Percentiles rank a stretch among this genome's conserved stretches.
These are phyloP conservation scores for Solanum chilense DNA, from an alignment of 257 asterid species.

Conservation along the genomic window DNA sequence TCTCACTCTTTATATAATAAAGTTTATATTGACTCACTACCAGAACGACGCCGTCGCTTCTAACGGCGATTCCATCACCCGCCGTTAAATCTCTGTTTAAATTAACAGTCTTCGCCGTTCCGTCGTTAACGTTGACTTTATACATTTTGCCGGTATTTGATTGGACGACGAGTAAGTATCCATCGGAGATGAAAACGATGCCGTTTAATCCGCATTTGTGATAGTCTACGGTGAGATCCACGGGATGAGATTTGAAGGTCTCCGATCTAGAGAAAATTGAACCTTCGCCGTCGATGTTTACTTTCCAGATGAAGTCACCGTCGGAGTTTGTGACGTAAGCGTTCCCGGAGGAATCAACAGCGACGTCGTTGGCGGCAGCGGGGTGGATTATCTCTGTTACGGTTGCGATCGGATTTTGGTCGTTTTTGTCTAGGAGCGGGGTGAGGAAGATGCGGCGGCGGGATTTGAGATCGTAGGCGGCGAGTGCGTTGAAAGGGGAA, in stretches of 20 bases:
- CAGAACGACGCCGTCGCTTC: constrained; percentile 68
- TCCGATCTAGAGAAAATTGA: constrained; percentile 39
- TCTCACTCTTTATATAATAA: constrained; percentile 47
- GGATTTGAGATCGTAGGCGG: constrained; percentile 44
- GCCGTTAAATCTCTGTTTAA: constrained; percentile 42
- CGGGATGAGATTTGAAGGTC: constrained; percentile 27
- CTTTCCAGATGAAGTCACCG: constrained; percentile 50
- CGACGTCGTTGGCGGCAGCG: constrained; percentile 43
- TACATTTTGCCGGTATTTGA: constrained; percentile 60
- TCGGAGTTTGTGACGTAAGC: constrained; percentile 66
- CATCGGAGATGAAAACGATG: constrained; percentile 42
- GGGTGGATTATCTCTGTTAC: constrained; percentile 5
- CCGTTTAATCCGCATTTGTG: constrained; percentile 55
- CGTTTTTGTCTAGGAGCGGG: constrained; percentile 16
- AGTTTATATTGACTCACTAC: constrained; percentile 47
- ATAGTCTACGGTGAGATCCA: constrained; percentile 10
- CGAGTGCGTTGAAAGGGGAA: constrained; percentile 51
- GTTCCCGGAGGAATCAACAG: constrained; percentile 56
- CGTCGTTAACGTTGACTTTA: constrained; percentile 60
- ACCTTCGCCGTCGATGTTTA: constrained; percentile 42
- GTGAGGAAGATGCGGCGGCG: constrained; percentile 36
- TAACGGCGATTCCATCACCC: constrained; percentile 54
- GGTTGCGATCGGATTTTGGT: constrained; percentile 4
- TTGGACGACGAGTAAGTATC: constrained; percentile 59
- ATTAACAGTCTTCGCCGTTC: constrained; percentile 42